phyloP scores from a whole-genome alignment of 345 rosid genomes.

The Laguncularia racemosa region DNA sequence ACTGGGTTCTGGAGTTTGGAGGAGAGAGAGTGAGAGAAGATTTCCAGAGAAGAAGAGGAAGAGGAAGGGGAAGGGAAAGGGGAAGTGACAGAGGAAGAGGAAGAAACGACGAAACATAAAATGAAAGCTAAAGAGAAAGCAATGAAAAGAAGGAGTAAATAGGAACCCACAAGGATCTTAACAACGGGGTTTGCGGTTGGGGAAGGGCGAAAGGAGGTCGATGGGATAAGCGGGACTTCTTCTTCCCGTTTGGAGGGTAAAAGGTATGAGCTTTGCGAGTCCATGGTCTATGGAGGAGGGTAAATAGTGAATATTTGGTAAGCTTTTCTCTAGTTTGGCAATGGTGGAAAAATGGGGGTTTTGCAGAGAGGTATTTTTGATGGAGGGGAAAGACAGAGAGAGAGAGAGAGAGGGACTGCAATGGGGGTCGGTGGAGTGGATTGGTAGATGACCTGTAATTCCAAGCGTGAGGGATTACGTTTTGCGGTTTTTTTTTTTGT shows the following conservation, averaged over 20 bases:
- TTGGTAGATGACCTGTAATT: too few relatives aligned
- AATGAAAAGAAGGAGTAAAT: slow-evolving; percentile 44
- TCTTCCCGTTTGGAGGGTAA: slow-evolving; percentile 10
- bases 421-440: too few relatives aligned
- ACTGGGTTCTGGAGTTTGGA: slow-evolving; percentile 57
- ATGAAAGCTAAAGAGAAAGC: slow-evolving; percentile 68
- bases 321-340: too few relatives aligned
- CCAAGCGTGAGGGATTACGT: too few relatives aligned
- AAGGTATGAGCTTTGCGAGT: too few relatives aligned
- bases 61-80: slow-evolving; percentile 3
- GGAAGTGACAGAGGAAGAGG: slow-evolving; percentile 6
- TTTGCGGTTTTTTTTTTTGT: too few relatives aligned
- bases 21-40: slow-evolving; percentile 47
- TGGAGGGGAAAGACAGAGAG: too few relatives aligned
- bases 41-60: slow-evolving; percentile 11
- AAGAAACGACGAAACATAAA: slow-evolving; percentile 32
- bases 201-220: slow-evolving; percentile 54
- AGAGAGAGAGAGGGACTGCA: too few relatives aligned
- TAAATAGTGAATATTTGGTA: too few relatives aligned
- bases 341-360: too few relatives aligned
- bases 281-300: too few relatives aligned
- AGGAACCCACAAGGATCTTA: slow-evolving; percentile 42
- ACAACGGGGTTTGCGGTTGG: slow-evolving; percentile 19
- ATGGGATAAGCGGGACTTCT: slow-evolving; percentile 37
- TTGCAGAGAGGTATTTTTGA: too few relatives aligned